phyloP scores from a whole-genome alignment of 805 yeast genomes.

The Spathaspora passalidarum region DNA sequence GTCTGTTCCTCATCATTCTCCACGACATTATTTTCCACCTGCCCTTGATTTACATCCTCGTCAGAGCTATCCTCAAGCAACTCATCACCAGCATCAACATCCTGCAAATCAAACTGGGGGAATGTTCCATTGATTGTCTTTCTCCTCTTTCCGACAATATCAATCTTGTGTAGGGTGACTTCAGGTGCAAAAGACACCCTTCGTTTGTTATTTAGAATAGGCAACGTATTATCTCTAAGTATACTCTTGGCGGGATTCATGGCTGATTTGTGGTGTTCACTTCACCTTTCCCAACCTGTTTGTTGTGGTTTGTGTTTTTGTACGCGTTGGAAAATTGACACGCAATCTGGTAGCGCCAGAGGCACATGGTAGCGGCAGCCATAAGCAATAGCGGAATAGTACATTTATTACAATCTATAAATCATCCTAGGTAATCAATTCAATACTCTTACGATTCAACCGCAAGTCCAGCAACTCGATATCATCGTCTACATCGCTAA shows the following conservation, averaged over 20 bases:
- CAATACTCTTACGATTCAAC: conserved; percentile 25
- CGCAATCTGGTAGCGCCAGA: background rate
- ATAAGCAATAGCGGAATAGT: no score
- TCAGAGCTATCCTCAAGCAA: conserved; percentile 25
- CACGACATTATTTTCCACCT: no score
- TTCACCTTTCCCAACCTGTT: no score
- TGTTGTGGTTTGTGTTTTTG: background rate
- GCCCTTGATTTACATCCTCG: conserved; percentile 13
- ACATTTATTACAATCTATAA: no score
- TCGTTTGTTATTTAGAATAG: conserved; percentile 29
- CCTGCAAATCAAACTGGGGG: background rate
- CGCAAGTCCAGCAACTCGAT: conserved; percentile 8
- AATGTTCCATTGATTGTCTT: conserved; percentile 23
- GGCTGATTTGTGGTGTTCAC: no score
- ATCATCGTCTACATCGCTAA: background rate
- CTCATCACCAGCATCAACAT: conserved; percentile 6
- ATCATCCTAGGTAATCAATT: conserved; percentile 23
- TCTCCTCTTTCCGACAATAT: conserved; percentile 20
- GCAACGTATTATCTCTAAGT: conserved; percentile 20
- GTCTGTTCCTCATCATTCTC: background rate
- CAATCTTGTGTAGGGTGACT: conserved; percentile 61
- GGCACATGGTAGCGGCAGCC: background rate
- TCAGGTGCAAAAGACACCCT: conserved; percentile 79
- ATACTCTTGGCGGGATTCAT: conserved; percentile 16
- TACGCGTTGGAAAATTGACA: background rate